phyloP scores from a whole-genome alignment of 768 basidiomycete species.

The Cystobasidium tubakii region DNA sequence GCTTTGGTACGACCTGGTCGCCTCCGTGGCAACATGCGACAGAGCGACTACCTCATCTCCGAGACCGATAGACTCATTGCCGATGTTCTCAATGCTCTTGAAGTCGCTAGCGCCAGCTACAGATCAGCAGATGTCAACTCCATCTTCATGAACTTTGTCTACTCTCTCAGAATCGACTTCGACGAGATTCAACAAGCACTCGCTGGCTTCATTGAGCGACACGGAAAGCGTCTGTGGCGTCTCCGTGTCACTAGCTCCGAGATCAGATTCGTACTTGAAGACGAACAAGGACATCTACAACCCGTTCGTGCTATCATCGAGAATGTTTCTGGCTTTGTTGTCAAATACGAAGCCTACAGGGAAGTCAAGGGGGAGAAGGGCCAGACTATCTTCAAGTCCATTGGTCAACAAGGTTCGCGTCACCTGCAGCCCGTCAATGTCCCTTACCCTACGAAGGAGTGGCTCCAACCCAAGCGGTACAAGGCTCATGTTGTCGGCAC shows the following conservation, averaged over 20 bases:
- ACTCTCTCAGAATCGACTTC: constrained; percentile 88
- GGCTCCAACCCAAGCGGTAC: constrained; percentile 95
- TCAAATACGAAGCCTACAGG: constrained; percentile 96
- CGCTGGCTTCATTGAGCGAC: constrained; percentile 97
- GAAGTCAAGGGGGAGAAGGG: constrained; percentile 96
- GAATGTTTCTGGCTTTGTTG: constrained; percentile 97
- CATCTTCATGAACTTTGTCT: constrained; percentile 73
- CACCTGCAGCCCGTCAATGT: constrained; percentile 92
- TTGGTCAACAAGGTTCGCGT: constrained; percentile 92
- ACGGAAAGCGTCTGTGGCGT: constrained; percentile 96
- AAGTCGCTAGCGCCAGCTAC: constrained; percentile 82
- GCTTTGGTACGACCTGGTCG: constrained; percentile 93
- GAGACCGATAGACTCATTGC: constrained; percentile 96
- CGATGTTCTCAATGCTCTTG: constrained; percentile 84
- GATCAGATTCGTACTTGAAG: constrained; percentile 90
- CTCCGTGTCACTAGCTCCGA: constrained; percentile 96
- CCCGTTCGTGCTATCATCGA: constrained; percentile 97
- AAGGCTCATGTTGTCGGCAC: constrained; percentile 97
- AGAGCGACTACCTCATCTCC: constrained; percentile 94
- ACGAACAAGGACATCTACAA: constrained; percentile 85
- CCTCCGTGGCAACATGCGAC: constrained; percentile 82
- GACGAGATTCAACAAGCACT: constrained; percentile 95
- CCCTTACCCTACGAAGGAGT: constrained; percentile 93
- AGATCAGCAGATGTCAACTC: constrained; percentile 95
- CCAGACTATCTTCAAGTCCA: constrained; percentile 90